Evolutionary conservation across 2,329 filamentous ascomycete species (phyloP), one percentile per base, ranked within the genome.

Genomic region (Fusarium bactridioides): DNA sequence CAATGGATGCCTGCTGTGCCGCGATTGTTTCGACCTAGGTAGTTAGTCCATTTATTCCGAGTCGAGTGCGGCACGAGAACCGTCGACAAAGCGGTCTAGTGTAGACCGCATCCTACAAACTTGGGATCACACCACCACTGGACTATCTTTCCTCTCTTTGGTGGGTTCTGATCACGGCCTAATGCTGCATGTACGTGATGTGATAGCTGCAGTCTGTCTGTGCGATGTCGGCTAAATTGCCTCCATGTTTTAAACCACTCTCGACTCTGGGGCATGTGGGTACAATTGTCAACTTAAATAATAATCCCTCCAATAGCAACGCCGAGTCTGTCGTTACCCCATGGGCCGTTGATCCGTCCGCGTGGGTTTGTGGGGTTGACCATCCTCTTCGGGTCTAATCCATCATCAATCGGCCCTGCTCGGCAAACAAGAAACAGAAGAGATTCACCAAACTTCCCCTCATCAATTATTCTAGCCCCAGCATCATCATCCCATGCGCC

Each of bases 161-260:
- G 23, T 61, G 31, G 47, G 47, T n/a, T 27, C 37, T 23, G 18
- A 29, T 25, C n/a, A 35, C 10, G 5, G 23, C 21, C 33, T 12
- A 37, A n/a, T 33, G 10, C 37, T 54, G 7, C 45, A 23, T 31
- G 29, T 23, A 50, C 29, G 47, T 50, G 33, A 23, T 21, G 29
- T 50, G 47, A 15, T 33, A 50, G 29, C 29, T 23, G 29, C 48
- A 51, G 33, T 29, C 19, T 40, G 33, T 29, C 19, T 40, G 33
- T 53, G 33, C 23, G 29, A 37, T 44, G 35, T 29, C 67, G 67
- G 67, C 64, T 69, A 69, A 68, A 68, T 33, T 68, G 18, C 35
- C 40, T 60, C 64, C 60, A 58, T 40, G 63, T 63, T 63, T 63
- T 63, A 47, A 62, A 38, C 51, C 51, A 47, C 51, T 45, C 23